Evolutionary conservation across 495 filamentous ascomycete genomes (phyloP).

Genomic region (Xylaria sp.): DNA sequence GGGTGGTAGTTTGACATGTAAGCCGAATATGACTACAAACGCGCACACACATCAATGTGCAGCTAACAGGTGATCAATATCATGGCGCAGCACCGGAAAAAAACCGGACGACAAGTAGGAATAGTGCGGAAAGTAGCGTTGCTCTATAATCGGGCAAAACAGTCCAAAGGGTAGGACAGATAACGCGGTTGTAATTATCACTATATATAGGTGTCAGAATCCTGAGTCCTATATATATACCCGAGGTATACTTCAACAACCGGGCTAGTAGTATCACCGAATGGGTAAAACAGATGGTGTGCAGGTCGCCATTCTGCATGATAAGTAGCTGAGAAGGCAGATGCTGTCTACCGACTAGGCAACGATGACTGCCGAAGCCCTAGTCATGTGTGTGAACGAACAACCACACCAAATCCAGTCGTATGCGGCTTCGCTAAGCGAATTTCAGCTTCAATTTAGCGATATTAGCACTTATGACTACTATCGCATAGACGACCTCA

Average conservation of each 20-base stretch:
- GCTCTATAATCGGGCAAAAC: background rate
- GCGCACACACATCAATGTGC: background rate
- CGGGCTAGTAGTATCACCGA: background rate
- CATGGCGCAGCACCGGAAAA: background rate
- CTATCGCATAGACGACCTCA: background rate
- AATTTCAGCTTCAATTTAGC: background rate
- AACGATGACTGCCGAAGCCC: background rate
- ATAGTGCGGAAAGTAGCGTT: background rate
- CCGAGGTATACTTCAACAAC: background rate
- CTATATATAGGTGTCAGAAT: background rate
- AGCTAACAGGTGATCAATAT: background rate
- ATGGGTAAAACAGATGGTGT: background rate
- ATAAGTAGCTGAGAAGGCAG: background rate
- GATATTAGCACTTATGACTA: background rate
- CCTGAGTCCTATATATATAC: background rate
- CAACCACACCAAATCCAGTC: background rate
- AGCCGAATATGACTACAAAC: background rate
- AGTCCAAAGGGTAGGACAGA: background rate
- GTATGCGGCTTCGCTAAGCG: background rate
- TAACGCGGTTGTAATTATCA: background rate
- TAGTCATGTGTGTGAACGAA: background rate
- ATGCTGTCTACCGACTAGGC: background rate
- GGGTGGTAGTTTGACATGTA: background rate
- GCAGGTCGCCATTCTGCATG: background rate
- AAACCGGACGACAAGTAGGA: background rate